phyloP scores from a whole-genome alignment of 495 filamentous ascomycete species.

The Parathielavia hyrcaniae region DNA sequence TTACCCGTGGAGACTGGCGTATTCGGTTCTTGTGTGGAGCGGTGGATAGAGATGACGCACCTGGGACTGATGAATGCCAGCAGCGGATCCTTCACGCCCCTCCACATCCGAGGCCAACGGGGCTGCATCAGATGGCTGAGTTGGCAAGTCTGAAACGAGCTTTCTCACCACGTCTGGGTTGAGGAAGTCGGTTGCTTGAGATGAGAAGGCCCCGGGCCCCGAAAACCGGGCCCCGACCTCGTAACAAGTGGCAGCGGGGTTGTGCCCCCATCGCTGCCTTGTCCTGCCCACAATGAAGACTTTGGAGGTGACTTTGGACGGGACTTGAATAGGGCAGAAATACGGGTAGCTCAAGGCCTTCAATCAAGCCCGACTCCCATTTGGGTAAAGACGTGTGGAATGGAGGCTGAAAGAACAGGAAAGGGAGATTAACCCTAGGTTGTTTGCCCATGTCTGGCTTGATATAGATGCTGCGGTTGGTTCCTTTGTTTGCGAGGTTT shows the following conservation, averaged over 20 bases:
- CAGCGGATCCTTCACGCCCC: slow-evolving; percentile 4
- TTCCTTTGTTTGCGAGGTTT: neutral
- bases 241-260: no score
- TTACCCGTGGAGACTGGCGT: neutral
- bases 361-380: neutral
- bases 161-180: neutral
- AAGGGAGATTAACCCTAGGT: neutral
- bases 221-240: no score
- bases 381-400: neutral
- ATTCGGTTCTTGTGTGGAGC: neutral
- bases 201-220: no score
- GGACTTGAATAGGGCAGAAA: slow-evolving; percentile 12
- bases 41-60: slow-evolving; percentile 2
- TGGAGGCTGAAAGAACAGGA: neutral
- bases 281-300: no score
- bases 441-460: neutral
- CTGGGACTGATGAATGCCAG: neutral
- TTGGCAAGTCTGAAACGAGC: slow-evolving; percentile 11
- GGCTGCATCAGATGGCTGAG: neutral
- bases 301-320: no score
- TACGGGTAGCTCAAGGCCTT: no score
- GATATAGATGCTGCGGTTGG: no score
- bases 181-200: neutral
- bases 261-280: no score
- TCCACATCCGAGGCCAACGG: neutral